Conservation (phyloP, 768 basidiomycete species). For the Phaeolepiota aurea region DNA sequence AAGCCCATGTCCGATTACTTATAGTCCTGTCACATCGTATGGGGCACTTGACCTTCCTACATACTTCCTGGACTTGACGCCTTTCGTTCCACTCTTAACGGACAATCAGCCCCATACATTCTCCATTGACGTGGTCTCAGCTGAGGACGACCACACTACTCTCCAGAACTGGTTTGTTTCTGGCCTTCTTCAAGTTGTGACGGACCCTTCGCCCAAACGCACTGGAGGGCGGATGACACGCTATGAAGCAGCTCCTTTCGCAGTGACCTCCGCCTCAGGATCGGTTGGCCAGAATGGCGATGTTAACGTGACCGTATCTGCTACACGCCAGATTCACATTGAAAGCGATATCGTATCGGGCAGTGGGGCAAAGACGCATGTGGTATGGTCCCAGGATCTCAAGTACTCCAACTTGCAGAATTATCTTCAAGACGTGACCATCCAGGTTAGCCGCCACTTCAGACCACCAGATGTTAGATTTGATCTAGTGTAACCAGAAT, state of each 20-base stretch:
- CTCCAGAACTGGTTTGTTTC: constrained; percentile 77
- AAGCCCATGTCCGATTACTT: too few relatives aligned
- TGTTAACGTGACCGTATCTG: constrained; percentile 55
- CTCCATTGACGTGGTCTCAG: constrained; percentile 66
- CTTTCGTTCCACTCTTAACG: constrained; percentile 62
- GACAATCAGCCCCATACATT: constrained; percentile 66
- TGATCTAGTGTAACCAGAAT: constrained; percentile 21
- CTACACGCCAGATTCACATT: constrained; percentile 47
- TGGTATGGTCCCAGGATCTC: constrained; percentile 55
- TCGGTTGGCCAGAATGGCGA: constrained; percentile 31
- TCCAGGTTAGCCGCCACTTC: constrained; percentile 26
- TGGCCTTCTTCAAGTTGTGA: constrained; percentile 59
- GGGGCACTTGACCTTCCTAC: constrained; percentile 72
- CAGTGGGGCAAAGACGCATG: constrained; percentile 46
- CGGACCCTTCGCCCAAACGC: constrained; percentile 48
- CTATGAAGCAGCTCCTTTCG: constrained; percentile 52
- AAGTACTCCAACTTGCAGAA: constrained; percentile 55
- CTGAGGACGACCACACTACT: constrained; percentile 55
- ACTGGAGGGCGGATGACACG: constrained; percentile 62
- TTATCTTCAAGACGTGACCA: constrained; percentile 38
- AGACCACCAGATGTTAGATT: too few relatives aligned
- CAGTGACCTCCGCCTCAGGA: constrained; percentile 40
- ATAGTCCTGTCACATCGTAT: constrained; percentile 69
- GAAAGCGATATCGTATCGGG: constrained; percentile 55
- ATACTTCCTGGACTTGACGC: constrained; percentile 71